phyloP scores from a whole-genome alignment of 2,329 filamentous ascomycete species.

The Catunica adiposa region DNA sequence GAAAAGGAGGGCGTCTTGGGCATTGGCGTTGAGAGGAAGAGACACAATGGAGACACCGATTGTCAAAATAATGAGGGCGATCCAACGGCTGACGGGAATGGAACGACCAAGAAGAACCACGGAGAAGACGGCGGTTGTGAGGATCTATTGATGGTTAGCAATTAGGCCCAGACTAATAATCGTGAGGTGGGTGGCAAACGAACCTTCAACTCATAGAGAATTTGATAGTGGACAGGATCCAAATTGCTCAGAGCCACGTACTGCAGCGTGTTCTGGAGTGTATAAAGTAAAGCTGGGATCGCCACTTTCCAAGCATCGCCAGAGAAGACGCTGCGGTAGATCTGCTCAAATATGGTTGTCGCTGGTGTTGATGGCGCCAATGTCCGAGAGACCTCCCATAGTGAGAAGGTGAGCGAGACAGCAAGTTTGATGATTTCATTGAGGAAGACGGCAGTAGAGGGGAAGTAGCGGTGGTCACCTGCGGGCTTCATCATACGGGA shows the following conservation, averaged over 20 bases:
- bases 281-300: constrained; percentile 76
- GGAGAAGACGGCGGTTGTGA: constrained; percentile 78
- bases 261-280: constrained; percentile 81
- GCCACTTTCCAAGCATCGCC: constrained; percentile 91
- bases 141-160: constrained; percentile 36
- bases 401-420: constrained; percentile 69
- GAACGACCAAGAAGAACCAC: constrained; percentile 57
- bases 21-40: constrained; percentile 44
- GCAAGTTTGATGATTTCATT: constrained; percentile 84
- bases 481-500: constrained; percentile 80
- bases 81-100: constrained; percentile 60
- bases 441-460: constrained; percentile 84
- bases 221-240: constrained; percentile 83
- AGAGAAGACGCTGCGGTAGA: constrained; percentile 67
- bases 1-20: constrained; percentile 41
- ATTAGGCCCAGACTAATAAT: neutral
- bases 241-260: constrained; percentile 84
- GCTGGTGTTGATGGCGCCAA: constrained; percentile 65
- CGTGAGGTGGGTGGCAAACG: no score
- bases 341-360: constrained; percentile 62
- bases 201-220: constrained; percentile 80
- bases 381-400: constrained; percentile 70
- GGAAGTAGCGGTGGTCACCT: constrained; percentile 74
- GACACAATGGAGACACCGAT: constrained; percentile 74
- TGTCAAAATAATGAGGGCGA: constrained; percentile 62